These are phyloP conservation scores for Didymella pinodella DNA, from an alignment of 2,329 filamentous ascomycete species.

Conservation along the genomic window DNA sequence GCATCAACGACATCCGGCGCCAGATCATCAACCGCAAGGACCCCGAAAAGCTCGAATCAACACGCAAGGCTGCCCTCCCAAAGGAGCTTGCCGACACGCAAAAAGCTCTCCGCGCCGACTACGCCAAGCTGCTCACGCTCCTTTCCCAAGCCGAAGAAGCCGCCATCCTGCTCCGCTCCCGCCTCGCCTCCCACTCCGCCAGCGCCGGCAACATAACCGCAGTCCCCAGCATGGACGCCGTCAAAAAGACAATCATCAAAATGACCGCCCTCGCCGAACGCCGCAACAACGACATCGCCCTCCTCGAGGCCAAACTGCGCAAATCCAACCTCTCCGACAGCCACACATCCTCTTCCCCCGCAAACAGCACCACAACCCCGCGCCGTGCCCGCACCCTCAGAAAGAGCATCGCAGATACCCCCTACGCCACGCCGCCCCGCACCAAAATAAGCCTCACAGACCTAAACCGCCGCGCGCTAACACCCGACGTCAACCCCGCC, in stretches of 20 bases:
- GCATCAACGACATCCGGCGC: slow-evolving; percentile 79
- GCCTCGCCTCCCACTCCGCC: slow-evolving; percentile 67
- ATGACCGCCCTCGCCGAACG: slow-evolving; percentile 94
- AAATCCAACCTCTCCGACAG: slow-evolving; percentile 60
- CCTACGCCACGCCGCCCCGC: slow-evolving; percentile 50
- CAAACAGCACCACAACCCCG: slow-evolving; percentile 31
- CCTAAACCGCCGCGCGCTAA: slow-evolving; percentile 41
- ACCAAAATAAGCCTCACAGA: slow-evolving; percentile 44
- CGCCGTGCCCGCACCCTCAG: slow-evolving; percentile 30
- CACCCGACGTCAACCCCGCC: slow-evolving; percentile 34
- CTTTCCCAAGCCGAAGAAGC: slow-evolving; percentile 82
- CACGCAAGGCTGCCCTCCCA: slow-evolving; percentile 76
- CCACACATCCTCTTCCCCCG: slow-evolving; percentile 32
- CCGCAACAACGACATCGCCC: slow-evolving; percentile 87
- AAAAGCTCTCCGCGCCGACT: slow-evolving; percentile 79
- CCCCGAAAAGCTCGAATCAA: slow-evolving; percentile 69
- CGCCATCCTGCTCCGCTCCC: slow-evolving; percentile 79
- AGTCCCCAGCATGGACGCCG: slow-evolving; percentile 87
- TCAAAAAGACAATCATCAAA: slow-evolving; percentile 88
- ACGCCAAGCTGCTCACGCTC: slow-evolving; percentile 74
- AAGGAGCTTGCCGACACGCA: slow-evolving; percentile 86
- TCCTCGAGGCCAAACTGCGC: slow-evolving; percentile 86
- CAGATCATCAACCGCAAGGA: slow-evolving; percentile 75
- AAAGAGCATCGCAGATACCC: slow-evolving; percentile 34
- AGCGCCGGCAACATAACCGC: slow-evolving; percentile 55